Percentiles rank a stretch among this genome's conserved stretches.
Conservation (phyloP, 306 rosid species). For the Calophaca sinica region DNA sequence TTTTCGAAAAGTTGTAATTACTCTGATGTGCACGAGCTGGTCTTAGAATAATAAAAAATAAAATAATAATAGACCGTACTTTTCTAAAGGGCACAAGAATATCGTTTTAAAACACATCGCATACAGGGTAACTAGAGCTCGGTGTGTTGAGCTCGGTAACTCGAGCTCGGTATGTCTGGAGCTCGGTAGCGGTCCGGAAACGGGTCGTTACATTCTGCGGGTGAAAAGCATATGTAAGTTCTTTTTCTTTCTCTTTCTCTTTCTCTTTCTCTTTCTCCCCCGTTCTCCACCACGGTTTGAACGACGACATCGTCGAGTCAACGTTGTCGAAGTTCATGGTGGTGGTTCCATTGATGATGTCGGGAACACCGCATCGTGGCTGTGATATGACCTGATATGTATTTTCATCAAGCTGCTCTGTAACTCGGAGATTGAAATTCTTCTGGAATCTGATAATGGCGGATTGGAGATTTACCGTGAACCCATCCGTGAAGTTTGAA, state of each 20-base stretch:
- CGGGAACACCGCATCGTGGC: slow-evolving; percentile 35
- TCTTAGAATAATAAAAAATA: no score
- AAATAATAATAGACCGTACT: no score
- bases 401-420: not conserved
- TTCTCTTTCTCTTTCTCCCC: not conserved
- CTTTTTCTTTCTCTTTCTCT: not conserved
- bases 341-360: slow-evolving; percentile 21
- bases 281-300: slow-evolving; percentile 25
- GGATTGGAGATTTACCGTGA: slow-evolving; percentile 16
- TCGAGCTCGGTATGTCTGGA: no score
- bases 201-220: no score
- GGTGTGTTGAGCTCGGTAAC: no score
- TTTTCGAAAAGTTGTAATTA: no score
- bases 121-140: no score
- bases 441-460: not conserved
- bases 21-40: no score
- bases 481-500: not conserved
- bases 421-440: not conserved
- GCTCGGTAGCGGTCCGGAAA: no score
- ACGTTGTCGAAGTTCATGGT: not conserved
- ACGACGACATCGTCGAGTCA: not conserved
- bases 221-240: not conserved
- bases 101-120: no score
- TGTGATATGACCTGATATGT: not conserved
- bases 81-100: no score